phyloP scores from a whole-genome alignment of 1,139 yeast species.

The Yamadazyma atmosphaerica region DNA sequence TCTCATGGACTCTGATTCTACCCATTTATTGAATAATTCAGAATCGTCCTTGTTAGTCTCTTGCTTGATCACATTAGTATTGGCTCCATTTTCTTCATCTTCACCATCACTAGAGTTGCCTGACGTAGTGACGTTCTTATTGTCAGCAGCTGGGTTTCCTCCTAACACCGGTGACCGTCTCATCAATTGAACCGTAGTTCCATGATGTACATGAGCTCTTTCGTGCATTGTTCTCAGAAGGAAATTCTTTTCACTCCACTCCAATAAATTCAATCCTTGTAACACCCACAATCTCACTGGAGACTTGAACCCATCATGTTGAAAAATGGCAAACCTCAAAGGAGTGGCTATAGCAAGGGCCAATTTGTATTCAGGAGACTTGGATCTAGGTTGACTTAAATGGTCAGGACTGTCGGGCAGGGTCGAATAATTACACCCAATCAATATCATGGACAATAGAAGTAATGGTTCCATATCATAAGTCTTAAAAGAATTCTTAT shows the following conservation, averaged over 20 bases:
- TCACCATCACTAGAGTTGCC: constrained; percentile 20
- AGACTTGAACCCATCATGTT: constrained; percentile 58
- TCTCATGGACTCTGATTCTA: constrained; percentile 75
- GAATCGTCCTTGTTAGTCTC: constrained; percentile 22
- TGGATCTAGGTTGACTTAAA: constrained; percentile 14
- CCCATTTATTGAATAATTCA: constrained; percentile 56
- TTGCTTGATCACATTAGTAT: constrained; percentile 7
- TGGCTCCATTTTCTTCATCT: constrained; percentile 21
- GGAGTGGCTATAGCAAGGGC: constrained; percentile 57
- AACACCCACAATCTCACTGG: constrained; percentile 67
- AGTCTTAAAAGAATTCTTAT: constrained; percentile 62
- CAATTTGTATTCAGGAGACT: constrained; percentile 32
- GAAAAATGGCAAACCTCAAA: constrained; percentile 61
- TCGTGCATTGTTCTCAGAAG: constrained; percentile 64
- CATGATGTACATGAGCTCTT: constrained; percentile 76
- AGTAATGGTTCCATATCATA: constrained; percentile 56
- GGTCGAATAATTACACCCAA: constrained; percentile 47
- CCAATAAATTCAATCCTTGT: constrained; percentile 63
- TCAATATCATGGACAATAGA: constrained; percentile 55
- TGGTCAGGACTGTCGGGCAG: constrained; percentile 16
- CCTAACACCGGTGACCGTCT: constrained; percentile 73
- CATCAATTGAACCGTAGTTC: constrained; percentile 71
- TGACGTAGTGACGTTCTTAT: constrained; percentile 13
- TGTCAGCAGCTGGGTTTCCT: constrained; percentile 51
- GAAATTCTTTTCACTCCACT: constrained; percentile 69